Base-by-base conservation (phyloP, 192 early-diverging fungal species). In the Gigaspora rosea region DNA sequence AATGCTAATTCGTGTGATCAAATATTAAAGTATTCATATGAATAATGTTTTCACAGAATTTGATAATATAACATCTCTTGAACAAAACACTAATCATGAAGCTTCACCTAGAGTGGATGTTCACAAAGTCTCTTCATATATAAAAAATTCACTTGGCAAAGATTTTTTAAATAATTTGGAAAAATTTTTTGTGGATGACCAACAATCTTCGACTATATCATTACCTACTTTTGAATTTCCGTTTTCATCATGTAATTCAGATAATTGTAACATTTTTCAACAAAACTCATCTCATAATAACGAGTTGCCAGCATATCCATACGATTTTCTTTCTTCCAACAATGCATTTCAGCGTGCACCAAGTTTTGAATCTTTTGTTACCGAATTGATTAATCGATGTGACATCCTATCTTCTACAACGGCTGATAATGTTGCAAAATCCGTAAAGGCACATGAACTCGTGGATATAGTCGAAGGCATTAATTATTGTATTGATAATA, bases 401-500 rank as follows among this genome's bases (percentile, higher is more conserved):
- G 36, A 57, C 12, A 52, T 18, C 32, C 7, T 75, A 46, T 75
- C 22, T 27, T 33, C 73, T 15, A 46, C 62, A 33, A 75, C 73
- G 15, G 73, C 73, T 16, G 12, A 75, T 75, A 64, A 64, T n/a
- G 73, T 75, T 35, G 62, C 61, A 32, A 65, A 33, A 27, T 75
- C 73, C 6, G 73, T 75, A 27, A 32, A 27, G 35, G 27, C 71
- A 20, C 12, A 61, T 35, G 72, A 73, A 61, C 59, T 46, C 22
- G 18, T 73, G 27, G 61, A 62, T 15, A 65, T 58, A 50, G 33
- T 50, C 48, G 61, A 51, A 22, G 61, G n/a, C 15, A 7, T 33
- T 35, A 36, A 48, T 12, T 59, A 64, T 11, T 5, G 49, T 49
- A 22, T 9, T 16, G 41, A 57, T 12, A 48, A 49, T 51, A 15